Evolutionary conservation across 306 rosid species (phyloP), one percentile per base, ranked within the genome.

Genomic region (Delonix regia): DNA sequence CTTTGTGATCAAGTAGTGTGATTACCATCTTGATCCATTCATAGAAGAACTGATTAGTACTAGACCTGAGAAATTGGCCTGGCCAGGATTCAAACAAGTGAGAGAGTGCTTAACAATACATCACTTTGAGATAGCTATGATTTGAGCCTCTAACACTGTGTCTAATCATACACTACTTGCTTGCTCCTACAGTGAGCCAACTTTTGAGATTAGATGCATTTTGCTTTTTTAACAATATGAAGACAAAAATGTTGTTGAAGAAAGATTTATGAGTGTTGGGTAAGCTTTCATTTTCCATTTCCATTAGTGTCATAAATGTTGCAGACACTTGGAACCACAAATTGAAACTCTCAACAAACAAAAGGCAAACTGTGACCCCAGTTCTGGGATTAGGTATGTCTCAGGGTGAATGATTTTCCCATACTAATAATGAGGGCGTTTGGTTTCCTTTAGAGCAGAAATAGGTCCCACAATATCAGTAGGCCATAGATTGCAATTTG

Each of bases 301-400:
- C 47, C 66, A 25, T 28, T 56, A 22, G 55, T 67, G 39, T 15
- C 4, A 55, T 78, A 41, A 57, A 78, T 42, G 61, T 22, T 45
- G 21, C n/a, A 14, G n/a, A 0, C 9, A 38, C 10, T 21, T 24
- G 48, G 12, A 21, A 18, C 24, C 25, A 25, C 48, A 53, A 77
- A 30, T 14, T 56, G 16, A 78, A 41, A 61, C 30, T 69, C 61
- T 45, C 82, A 55, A 69, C 75, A 56, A 42, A 69, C 36, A 69
- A 44, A 30, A 53, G 45, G 27, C 55, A 67, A 34, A 12, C 12
- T 25, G 39, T 27, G 39, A 63, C 34, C 42, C 14, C 22, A 68
- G 14, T 39, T 63, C 27, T 25, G 75, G 6, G 61, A 66, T 75
- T 76, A 70, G 76, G 83, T 78, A 16, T 69, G 61, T n/a, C 79